phyloP scores from a whole-genome alignment of 2,329 filamentous ascomycete genomes.

The Trichoderma citrinoviride region DNA sequence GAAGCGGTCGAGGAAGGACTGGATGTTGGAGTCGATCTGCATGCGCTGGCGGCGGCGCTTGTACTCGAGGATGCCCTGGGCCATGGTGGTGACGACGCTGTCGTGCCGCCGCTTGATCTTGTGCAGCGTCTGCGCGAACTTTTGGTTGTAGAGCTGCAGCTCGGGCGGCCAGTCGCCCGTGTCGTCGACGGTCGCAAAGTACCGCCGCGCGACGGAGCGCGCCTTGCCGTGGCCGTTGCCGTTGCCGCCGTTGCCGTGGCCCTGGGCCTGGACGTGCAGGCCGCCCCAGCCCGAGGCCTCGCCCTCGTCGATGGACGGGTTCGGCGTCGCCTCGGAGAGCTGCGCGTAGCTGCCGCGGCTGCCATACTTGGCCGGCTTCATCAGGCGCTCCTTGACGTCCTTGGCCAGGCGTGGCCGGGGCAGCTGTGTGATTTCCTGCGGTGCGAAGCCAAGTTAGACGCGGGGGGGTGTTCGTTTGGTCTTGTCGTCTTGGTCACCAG shows the following conservation, averaged over 20 bases:
- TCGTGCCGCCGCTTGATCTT: slow-evolving; percentile 96
- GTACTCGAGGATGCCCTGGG: slow-evolving; percentile 96
- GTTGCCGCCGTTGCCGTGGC: slow-evolving; percentile 42
- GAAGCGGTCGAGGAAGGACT: slow-evolving; percentile 96
- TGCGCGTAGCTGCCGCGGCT: slow-evolving; percentile 64
- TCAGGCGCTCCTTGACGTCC: slow-evolving; percentile 76
- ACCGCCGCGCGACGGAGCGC: slow-evolving; percentile 56
- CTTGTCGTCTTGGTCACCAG: too few species aligned
- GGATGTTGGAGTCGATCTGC: slow-evolving; percentile 97
- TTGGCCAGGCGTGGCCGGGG: slow-evolving; percentile 71
- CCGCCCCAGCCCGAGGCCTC: slow-evolving; percentile 66
- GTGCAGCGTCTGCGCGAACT: slow-evolving; percentile 83
- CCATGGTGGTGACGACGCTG: slow-evolving; percentile 95
- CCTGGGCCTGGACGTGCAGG: slow-evolving; percentile 40
- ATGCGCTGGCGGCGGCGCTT: slow-evolving; percentile 94
- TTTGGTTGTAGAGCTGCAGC: slow-evolving; percentile 88
- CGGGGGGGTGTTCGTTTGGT: background rate
- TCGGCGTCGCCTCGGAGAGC: slow-evolving; percentile 79
- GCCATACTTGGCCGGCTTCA: slow-evolving; percentile 58
- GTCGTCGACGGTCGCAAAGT: slow-evolving; percentile 91
- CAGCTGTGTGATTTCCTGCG: slow-evolving; percentile 85
- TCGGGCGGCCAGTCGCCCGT: slow-evolving; percentile 88
- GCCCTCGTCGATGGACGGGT: slow-evolving; percentile 82
- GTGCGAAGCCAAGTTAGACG: background rate
- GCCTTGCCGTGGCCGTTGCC: slow-evolving; percentile 37